Percentiles rank a stretch among this genome's conserved stretches.
phyloP scores from a whole-genome alignment of 164 flowering plant genomes.

The Vitis rotundifolia region DNA sequence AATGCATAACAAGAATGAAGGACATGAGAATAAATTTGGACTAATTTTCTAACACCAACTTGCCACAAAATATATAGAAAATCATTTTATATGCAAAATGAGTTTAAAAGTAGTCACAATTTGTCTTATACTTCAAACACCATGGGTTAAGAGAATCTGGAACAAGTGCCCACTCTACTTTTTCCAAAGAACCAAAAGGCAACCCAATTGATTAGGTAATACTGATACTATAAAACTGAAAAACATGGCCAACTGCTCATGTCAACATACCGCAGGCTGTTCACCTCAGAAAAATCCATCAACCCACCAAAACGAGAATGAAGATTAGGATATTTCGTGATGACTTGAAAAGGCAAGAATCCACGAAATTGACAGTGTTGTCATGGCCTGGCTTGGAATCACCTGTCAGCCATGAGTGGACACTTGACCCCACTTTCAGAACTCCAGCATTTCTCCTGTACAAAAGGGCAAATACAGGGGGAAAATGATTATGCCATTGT shows the following conservation, averaged over 20 bases:
- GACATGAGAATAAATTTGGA: too few species aligned
- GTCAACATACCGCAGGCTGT: conserved; percentile 12
- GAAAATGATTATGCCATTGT: conserved; percentile 69
- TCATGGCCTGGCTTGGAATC: conserved; percentile 14
- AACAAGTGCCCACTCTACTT: background rate
- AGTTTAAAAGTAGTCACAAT: too few species aligned
- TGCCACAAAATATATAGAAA: too few species aligned
- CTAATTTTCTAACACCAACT: too few species aligned
- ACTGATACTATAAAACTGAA: too few species aligned
- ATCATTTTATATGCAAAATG: too few species aligned
- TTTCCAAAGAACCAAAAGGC: background rate
- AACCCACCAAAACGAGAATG: conserved; percentile 10
- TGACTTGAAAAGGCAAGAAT: conserved; percentile 10
- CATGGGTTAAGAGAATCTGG: background rate
- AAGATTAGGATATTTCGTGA: conserved; percentile 7
- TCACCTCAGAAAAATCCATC: conserved; percentile 11
- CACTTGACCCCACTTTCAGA: conserved; percentile 34
- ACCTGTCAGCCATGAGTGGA: conserved; percentile 33
- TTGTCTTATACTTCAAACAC: background rate
- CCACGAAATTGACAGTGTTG: conserved; percentile 11
- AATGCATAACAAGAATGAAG: too few species aligned
- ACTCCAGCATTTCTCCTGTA: conserved; percentile 62
- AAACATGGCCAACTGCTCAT: conserved; percentile 4
- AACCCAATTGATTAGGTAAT: background rate
- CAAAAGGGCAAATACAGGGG: conserved; percentile 79